phyloP scores from a whole-genome alignment of 1,284 basidiomycete species.

The Cerioporus squamosus region DNA sequence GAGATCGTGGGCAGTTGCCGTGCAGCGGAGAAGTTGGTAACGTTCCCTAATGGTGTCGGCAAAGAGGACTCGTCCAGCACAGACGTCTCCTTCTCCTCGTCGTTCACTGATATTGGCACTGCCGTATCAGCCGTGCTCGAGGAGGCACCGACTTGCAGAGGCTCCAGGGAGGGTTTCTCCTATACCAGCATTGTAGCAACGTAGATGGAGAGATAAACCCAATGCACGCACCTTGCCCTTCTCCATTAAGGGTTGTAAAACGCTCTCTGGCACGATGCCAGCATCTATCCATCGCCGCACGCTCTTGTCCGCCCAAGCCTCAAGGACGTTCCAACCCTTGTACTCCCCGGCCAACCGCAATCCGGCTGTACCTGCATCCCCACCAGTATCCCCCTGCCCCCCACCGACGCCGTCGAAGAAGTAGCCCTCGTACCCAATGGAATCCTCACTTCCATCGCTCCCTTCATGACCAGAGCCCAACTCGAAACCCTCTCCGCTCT shows the following conservation, averaged over 20 bases:
- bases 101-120: constrained; percentile 41
- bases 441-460: constrained; percentile 77
- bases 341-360: constrained; percentile 82
- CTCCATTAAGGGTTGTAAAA: constrained; percentile 39
- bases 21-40: constrained; percentile 25
- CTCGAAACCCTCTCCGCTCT: constrained; percentile 87
- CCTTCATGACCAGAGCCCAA: constrained; percentile 55
- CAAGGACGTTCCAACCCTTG: constrained; percentile 87
- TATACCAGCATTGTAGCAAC: constrained; percentile 8
- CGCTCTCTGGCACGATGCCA: constrained; percentile 60
- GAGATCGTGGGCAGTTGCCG: constrained; percentile 55
- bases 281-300: constrained; percentile 83
- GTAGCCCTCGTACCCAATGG: constrained; percentile 85
- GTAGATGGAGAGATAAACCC: neutral
- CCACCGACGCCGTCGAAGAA: constrained; percentile 81
- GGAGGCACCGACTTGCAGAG: constrained; percentile 21
- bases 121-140: constrained; percentile 35
- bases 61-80: constrained; percentile 23
- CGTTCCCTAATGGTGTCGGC: constrained; percentile 29
- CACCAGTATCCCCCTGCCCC: constrained; percentile 75
- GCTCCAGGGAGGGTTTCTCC: constrained; percentile 33
- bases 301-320: constrained; percentile 90
- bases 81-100: constrained; percentile 23
- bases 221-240: constrained; percentile 52
- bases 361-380: constrained; percentile 69